Evolutionary conservation across 257 asterid species (phyloP).

Genomic region (Anisodus tanguticus): DNA sequence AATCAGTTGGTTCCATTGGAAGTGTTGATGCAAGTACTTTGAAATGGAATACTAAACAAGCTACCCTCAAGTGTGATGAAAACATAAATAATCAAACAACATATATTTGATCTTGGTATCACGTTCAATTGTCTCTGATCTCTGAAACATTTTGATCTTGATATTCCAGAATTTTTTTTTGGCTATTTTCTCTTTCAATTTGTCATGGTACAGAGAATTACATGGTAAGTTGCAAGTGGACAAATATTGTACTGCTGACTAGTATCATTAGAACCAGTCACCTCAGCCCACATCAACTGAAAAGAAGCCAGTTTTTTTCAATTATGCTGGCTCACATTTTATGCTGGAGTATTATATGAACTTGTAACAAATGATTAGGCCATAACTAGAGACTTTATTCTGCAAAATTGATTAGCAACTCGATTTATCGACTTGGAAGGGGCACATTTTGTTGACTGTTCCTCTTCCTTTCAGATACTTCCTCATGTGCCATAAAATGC

Average conservation of each 20-base stretch:
- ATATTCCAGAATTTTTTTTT: background rate
- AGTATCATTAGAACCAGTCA: background rate
- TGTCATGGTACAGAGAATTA: conserved; percentile 9
- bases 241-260: background rate
- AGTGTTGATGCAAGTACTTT: background rate
- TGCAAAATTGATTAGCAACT: conserved; percentile 26
- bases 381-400: conserved; percentile 25
- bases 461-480: conserved; percentile 9
- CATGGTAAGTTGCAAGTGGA: background rate
- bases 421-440: background rate
- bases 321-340: background rate
- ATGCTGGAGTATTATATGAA: background rate
- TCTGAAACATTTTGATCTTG: background rate
- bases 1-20: background rate
- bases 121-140: background rate
- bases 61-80: background rate
- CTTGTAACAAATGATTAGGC: conserved; percentile 9
- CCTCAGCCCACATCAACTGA: background rate
- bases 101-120: background rate
- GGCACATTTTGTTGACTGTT: background rate
- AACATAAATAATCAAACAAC: background rate
- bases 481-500: conserved; percentile 1
- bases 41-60: background rate
- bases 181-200: background rate
- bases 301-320: conserved; percentile 3